Evolutionary conservation across 257 asterid species (phyloP).

Genomic region (Rhazya stricta): DNA sequence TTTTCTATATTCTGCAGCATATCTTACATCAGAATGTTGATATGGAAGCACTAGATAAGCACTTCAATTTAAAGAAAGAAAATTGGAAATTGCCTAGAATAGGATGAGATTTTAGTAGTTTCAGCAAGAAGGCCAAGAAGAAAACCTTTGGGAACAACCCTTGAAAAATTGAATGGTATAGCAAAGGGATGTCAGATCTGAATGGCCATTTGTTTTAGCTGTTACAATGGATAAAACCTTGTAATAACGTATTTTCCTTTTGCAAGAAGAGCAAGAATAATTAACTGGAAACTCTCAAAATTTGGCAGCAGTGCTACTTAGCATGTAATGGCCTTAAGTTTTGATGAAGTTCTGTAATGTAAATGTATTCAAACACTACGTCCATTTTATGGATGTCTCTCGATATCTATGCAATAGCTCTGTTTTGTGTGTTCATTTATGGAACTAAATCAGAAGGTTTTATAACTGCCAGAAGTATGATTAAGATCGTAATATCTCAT

Average conservation of each 20-base stretch:
- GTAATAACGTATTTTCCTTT: no score
- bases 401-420: not conserved
- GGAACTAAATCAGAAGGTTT: not conserved
- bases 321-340: not conserved
- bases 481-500: not conserved
- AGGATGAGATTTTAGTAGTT: not conserved
- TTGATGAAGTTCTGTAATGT: not conserved
- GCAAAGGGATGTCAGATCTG: not conserved
- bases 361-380: not conserved
- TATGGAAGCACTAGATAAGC: not conserved
- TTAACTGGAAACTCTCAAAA: not conserved
- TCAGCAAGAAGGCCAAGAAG: not conserved
- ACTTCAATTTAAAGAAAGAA: not conserved
- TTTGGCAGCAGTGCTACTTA: not conserved
- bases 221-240: not conserved
- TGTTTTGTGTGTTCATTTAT: not conserved
- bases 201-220: not conserved
- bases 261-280: not conserved
- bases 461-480: not conserved
- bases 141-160: not conserved
- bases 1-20: not conserved
- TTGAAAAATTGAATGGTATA: not conserved
- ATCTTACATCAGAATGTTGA: not conserved
- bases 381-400: not conserved
- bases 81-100: not conserved